phyloP scores from a whole-genome alignment of 1,139 yeast genomes.

The Meyerozyma carpophila region DNA sequence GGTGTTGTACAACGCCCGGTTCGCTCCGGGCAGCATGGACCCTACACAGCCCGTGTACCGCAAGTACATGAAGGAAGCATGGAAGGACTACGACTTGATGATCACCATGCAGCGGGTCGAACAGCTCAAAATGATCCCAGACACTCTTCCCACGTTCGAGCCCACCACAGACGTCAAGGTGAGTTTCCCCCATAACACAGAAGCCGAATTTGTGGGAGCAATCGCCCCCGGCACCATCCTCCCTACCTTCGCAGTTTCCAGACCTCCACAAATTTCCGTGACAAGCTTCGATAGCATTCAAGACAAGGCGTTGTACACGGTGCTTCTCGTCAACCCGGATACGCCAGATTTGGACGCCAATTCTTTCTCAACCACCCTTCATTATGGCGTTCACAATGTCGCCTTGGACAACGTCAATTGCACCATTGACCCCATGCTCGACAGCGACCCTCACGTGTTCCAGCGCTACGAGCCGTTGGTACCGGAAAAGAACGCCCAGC shows the following conservation, averaged over 20 bases:
- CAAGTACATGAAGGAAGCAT: constrained; percentile 57
- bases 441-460: constrained; percentile 39
- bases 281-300: constrained; percentile 57
- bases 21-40: constrained; percentile 47
- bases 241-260: constrained; percentile 66
- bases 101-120: constrained; percentile 86
- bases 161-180: constrained; percentile 75
- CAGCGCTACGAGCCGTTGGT: constrained; percentile 74
- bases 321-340: constrained; percentile 86
- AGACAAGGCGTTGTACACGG: constrained; percentile 55
- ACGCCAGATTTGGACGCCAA: constrained; percentile 72
- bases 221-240: constrained; percentile 73
- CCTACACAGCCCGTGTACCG: constrained; percentile 76
- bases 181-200: constrained; percentile 66
- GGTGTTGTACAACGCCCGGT: constrained; percentile 62
- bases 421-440: constrained; percentile 44
- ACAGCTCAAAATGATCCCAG: constrained; percentile 81
- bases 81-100: constrained; percentile 69
- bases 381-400: constrained; percentile 75
- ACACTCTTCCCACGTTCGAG: constrained; percentile 83
- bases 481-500: constrained; percentile 83
- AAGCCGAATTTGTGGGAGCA: constrained; percentile 50
- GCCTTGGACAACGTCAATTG: constrained; percentile 56
- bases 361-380: constrained; percentile 65
- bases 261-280: constrained; percentile 70